Evolutionary conservation across 1,139 yeast species (phyloP).

Genomic region (Suhomyces terraborum): DNA sequence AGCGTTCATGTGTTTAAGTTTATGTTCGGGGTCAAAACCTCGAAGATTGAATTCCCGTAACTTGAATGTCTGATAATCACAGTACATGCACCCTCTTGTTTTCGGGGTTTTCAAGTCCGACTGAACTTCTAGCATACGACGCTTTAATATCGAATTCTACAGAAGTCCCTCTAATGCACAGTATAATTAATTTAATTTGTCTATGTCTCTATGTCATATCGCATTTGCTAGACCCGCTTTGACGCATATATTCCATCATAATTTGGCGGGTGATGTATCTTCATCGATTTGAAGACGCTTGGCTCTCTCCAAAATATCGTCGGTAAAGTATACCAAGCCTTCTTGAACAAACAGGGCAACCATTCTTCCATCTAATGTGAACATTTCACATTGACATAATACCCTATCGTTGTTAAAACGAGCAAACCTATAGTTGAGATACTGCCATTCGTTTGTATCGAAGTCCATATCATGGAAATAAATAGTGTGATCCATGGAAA

Average conservation of each 20-base stretch:
- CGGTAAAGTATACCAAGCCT: conserved; percentile 34
- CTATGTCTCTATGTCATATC: too few species aligned
- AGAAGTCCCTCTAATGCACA: too few species aligned
- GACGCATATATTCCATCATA: too few species aligned
- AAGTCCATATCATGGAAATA: conserved; percentile 40
- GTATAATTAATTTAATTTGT: too few species aligned
- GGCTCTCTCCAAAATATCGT: conserved; percentile 24
- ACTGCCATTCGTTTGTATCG: conserved; percentile 44
- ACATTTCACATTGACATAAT: conserved; percentile 31
- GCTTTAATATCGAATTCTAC: too few species aligned
- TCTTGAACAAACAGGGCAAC: conserved; percentile 42
- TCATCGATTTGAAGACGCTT: conserved; percentile 2
- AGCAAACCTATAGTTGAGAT: conserved; percentile 38
- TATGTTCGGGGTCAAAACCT: not conserved
- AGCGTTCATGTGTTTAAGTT: too few species aligned
- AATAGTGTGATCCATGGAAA: conserved; percentile 45
- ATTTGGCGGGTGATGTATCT: conserved; percentile 1
- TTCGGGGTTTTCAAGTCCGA: too few species aligned
- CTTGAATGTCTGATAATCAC: too few species aligned
- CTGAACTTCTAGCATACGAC: too few species aligned
- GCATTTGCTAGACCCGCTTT: too few species aligned
- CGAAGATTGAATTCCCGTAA: not conserved
- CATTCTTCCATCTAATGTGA: conserved; percentile 32
- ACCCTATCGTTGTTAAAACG: conserved; percentile 39
- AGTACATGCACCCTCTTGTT: too few species aligned